These are phyloP conservation scores for Wallemia ichthyophaga DNA, from an alignment of 1,284 basidiomycete genomes.

Conservation along the genomic window DNA sequence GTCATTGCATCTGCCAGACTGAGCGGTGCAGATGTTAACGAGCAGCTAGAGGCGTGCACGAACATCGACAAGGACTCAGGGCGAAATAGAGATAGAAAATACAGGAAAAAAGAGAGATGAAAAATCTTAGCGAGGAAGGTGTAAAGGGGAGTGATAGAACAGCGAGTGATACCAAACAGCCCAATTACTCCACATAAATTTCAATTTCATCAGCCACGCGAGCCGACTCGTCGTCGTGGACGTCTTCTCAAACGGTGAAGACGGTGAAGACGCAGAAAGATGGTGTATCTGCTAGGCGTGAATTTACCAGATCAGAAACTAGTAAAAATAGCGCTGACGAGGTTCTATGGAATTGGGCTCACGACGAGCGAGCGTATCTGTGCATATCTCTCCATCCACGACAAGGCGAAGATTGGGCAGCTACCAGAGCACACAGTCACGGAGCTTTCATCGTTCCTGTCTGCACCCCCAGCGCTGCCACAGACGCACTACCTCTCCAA, in stretches of 20 bases:
- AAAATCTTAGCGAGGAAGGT: no score
- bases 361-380: neutral
- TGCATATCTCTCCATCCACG: neutral
- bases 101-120: no score
- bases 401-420: neutral
- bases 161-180: no score
- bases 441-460: conserved; percentile 22
- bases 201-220: no score
- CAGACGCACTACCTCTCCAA: conserved; percentile 16
- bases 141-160: no score
- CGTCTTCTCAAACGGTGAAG: neutral
- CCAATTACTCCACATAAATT: no score
- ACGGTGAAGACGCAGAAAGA: neutral
- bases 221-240: neutral
- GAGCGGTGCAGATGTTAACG: no score
- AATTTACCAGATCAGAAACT: neutral
- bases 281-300: neutral
- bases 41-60: no score
- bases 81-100: no score
- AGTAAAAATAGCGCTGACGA: neutral
- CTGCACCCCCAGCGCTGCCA: conserved; percentile 17
- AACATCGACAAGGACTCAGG: no score
- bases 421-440: conserved; percentile 22
- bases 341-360: neutral
- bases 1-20: no score